A percentile compares a stretch with the other conserved stretches of the same genome.
Evolutionary conservation across 2,329 filamentous ascomycete genomes (phyloP).

Genomic region (Aspergillus thermomutatus): DNA sequence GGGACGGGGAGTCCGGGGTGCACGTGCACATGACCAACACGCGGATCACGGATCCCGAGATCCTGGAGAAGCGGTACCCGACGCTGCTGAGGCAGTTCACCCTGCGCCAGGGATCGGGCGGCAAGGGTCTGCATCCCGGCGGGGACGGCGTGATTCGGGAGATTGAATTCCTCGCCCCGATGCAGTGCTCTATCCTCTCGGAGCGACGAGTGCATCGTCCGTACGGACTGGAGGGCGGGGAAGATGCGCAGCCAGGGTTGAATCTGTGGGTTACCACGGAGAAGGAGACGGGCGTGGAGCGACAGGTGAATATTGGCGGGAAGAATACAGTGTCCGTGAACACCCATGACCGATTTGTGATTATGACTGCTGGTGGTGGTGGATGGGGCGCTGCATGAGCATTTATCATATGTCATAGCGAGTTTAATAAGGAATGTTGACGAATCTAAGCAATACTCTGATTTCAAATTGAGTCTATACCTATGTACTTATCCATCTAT

Average conservation of each 20-base stretch:
- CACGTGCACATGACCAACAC: conserved; percentile 89
- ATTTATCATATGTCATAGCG: background rate
- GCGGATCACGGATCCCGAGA: conserved; percentile 76
- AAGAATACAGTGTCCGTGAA: conserved; percentile 62
- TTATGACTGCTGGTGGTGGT: conserved; percentile 56
- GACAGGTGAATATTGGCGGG: conserved; percentile 57
- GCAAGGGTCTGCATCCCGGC: conserved; percentile 63
- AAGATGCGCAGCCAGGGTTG: conserved; percentile 71
- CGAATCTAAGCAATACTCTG: background rate
- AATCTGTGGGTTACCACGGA: conserved; percentile 86
- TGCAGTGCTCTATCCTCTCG: conserved; percentile 76
- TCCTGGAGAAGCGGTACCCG: conserved; percentile 77
- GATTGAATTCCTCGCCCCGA: conserved; percentile 77
- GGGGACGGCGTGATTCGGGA: conserved; percentile 77
- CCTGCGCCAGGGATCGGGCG: conserved; percentile 63
- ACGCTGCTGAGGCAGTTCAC: conserved; percentile 71
- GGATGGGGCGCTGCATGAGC: conserved; percentile 31
- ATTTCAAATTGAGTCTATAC: background rate
- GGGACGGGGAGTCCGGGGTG: conserved; percentile 73
- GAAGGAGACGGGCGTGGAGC: conserved; percentile 50
- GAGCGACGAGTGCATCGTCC: conserved; percentile 74
- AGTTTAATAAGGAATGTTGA: too few relatives aligned
- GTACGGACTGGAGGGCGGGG: conserved; percentile 80
- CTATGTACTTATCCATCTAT: background rate
- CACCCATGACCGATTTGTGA: conserved; percentile 59